Evolutionary conservation across 139 green algal species (phyloP).

Genomic region (Pseudopediastrum boryanum): DNA sequence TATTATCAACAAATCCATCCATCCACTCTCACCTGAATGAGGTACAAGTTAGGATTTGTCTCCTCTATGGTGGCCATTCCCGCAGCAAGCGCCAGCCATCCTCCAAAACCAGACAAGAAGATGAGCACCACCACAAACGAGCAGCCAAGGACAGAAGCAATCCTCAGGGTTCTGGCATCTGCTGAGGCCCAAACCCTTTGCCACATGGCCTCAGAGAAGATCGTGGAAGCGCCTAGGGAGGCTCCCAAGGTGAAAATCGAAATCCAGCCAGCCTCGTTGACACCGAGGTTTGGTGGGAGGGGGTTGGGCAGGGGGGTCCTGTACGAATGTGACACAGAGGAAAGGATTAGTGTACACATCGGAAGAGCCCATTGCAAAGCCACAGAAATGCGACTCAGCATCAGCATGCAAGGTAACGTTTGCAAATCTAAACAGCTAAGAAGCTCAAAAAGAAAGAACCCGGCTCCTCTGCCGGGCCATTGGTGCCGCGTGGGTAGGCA

Average conservation of each 20-base stretch:
- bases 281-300: slow-evolving; percentile 33
- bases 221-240: slow-evolving; percentile 71
- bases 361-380: too few species aligned
- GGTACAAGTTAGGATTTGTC: slow-evolving; percentile 67
- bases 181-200: slow-evolving; percentile 73
- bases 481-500: too few species aligned
- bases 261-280: slow-evolving; percentile 45
- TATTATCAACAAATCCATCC: too few species aligned
- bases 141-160: slow-evolving; percentile 44
- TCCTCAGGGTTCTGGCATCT: slow-evolving; percentile 17
- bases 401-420: too few species aligned
- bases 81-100: slow-evolving; percentile 75
- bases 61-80: slow-evolving; percentile 44
- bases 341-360: too few species aligned
- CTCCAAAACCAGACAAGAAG: slow-evolving; percentile 73
- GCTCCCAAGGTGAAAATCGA: slow-evolving; percentile 74
- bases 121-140: slow-evolving; percentile 47
- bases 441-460: too few species aligned
- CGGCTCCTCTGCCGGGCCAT: too few species aligned
- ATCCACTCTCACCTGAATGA: slow-evolving; percentile 52
- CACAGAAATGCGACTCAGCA: too few species aligned
- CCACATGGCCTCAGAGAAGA: slow-evolving; percentile 87
- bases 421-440: too few species aligned
- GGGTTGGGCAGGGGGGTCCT: slow-evolving; percentile 51
- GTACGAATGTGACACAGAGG: not conserved